Base-by-base conservation (phyloP, 495 filamentous ascomycete species). In the Penicillium chermesinum region DNA sequence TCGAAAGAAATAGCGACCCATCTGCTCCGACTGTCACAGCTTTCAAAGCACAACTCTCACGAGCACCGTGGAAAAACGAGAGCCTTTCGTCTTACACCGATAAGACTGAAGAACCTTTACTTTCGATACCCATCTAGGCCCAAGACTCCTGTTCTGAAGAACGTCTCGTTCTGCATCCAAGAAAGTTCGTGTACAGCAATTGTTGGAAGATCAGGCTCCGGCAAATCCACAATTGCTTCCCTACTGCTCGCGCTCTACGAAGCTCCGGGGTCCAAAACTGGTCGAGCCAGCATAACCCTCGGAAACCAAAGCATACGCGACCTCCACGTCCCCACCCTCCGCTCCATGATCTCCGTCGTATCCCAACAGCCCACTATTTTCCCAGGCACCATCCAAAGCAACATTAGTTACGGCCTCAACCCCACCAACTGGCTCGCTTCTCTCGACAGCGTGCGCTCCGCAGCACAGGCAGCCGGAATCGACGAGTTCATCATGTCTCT, bases 141-240 rank as follows among this genome's bases (percentile, higher is more conserved):
- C 0, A 62, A 69, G 2, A 65, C 76, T 1, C 50, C 41, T 0
- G 78, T 86, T 7, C 69, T 96, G 4, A 69, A 68, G 10, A 63
- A 78, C 37, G 58, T 94, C 38, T 81, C 70, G 32, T 59, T 94
- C n/a, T 65, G 53, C 1, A 77, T 95, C 47, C 49, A 71, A 6
- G 53, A 71, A 0, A 80, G 80, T 15, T 80, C 74, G 0, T 84
- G 76, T 49, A 86, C 80, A 2, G 88, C 88, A 3, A 79, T 95
- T 25, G 89, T 93, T 13, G 90, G 89, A 10, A 63, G 78, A 3
- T 96, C 90, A 0, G 94, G 94, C 0, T 86, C 81, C 18, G 91
- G 93, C 0, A 98, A 98, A 70, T 89, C 84, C 12, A 97, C 94
- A 1, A 78, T 96, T 35, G 79, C 83, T 1, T 82, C 83, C 0